phyloP scores from a whole-genome alignment of 192 early-diverging fungal genomes.

The Gryganskiella cystojenkinii region DNA sequence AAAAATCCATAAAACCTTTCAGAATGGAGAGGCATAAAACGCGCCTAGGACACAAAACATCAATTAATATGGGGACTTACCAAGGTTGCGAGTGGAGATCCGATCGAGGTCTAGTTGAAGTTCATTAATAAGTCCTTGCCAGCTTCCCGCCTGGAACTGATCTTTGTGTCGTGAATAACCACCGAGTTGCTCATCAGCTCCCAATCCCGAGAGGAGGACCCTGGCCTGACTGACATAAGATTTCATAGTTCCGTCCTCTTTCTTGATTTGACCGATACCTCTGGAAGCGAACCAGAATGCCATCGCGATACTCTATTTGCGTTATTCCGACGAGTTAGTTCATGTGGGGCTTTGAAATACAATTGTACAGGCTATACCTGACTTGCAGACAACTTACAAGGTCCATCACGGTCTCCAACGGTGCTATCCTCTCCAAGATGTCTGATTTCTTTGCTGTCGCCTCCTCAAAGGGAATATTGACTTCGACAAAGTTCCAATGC shows the following conservation, averaged over 20 bases:
- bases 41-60: slow-evolving; percentile 4
- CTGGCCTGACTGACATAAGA: slow-evolving; percentile 74
- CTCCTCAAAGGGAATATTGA: slow-evolving; percentile 86
- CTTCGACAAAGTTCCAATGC: slow-evolving; percentile 89
- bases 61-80: slow-evolving; percentile 35
- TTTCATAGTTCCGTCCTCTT: slow-evolving; percentile 19
- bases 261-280: slow-evolving; percentile 67
- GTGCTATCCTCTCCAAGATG: slow-evolving; percentile 81
- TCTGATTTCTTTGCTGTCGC: slow-evolving; percentile 61
- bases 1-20: too few species aligned
- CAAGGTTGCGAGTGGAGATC: slow-evolving; percentile 88
- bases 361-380: background rate
- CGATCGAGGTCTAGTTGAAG: slow-evolving; percentile 86
- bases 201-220: slow-evolving; percentile 89
- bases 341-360: background rate
- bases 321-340: too few species aligned
- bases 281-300: slow-evolving; percentile 96
- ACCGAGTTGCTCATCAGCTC: slow-evolving; percentile 94
- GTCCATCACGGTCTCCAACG: slow-evolving; percentile 94
- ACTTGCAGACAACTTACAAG: slow-evolving; percentile 60
- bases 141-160: slow-evolving; percentile 71
- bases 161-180: slow-evolving; percentile 91
- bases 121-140: slow-evolving; percentile 76
- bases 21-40: too few species aligned
- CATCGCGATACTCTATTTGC: slow-evolving; percentile 91